Evolutionary conservation across 805 yeast genomes (phyloP), one percentile per base, ranked within the genome.

Genomic region (Clavispora fructus): DNA sequence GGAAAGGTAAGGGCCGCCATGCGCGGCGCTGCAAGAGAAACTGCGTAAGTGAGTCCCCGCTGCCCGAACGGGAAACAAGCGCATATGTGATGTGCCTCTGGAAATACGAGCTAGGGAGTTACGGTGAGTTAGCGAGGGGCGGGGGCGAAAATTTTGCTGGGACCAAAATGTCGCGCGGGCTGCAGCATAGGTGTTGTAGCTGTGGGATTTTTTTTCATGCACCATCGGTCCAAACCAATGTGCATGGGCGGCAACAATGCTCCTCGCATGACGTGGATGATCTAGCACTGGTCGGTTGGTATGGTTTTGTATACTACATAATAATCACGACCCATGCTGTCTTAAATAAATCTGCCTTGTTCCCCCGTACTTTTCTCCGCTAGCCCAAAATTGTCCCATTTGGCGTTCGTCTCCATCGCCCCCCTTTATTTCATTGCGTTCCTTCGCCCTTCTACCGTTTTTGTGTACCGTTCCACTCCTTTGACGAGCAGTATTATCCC

Each of bases 291-390:
- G 25, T 14, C 37, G 25, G 17, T 31, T 31, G 35, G 25, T 33
- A 17, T 33, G 37, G 37, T 33, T 33, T 33, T 33, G 37, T 33
- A 33, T 33, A 32, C 35, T 32, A 33, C 37, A 33, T 33, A 33
- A 16, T 33, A 33, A 33, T 33, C 37, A 17, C 37, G 13, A 10
- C 25, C 37, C 37, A 16, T 9, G 25, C 37, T 33, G 25, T 7
- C 37, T 16, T 16, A 33, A 13, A 33, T 33, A 33, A 33, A 33
- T 33, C 37, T 31, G 40, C 39, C 26, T 30, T 31, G 40, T 26
- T 35, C 26, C 29, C 42, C 42, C 16, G 17, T 37, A n/a, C n/a
- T 35, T 43, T 38, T 43, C 29, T 13, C 26, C 30, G 19, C 35
- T 19, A 12, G 9, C 17, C 23, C 35, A n/a, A 8, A 13, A 26